phyloP scores from a whole-genome alignment of 495 filamentous ascomycete species.

The Talaromyces nanjingensis region DNA sequence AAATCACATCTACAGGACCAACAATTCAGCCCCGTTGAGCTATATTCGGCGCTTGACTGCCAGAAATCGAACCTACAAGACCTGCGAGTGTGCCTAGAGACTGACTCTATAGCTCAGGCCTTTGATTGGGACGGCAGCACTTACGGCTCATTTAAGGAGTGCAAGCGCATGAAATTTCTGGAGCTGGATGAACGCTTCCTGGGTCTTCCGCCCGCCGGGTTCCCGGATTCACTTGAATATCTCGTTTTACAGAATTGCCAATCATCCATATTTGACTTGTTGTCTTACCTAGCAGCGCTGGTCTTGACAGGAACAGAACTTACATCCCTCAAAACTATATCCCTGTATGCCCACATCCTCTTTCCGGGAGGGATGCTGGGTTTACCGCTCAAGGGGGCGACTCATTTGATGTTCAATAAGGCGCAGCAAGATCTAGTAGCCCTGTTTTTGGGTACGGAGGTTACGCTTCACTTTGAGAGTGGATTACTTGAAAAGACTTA shows the following conservation, averaged over 20 bases:
- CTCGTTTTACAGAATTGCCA: neutral
- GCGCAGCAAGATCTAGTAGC: neutral
- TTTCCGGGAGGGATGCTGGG: slow-evolving; percentile 1
- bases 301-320: neutral
- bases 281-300: neutral
- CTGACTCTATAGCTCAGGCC: neutral
- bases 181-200: neutral
- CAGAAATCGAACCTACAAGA: neutral
- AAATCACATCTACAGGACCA: neutral
- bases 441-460: neutral
- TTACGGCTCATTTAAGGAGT: neutral
- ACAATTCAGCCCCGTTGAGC: neutral
- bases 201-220: neutral
- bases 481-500: neutral
- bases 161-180: neutral
- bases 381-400: slow-evolving; percentile 4
- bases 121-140: neutral
- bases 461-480: neutral
- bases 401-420: neutral
- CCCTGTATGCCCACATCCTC: neutral
- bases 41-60: neutral
- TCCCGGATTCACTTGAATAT: neutral
- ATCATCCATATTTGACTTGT: neutral
- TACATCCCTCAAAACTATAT: neutral
- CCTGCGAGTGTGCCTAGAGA: neutral